Percentiles rank a stretch among this genome's conserved stretches.
phyloP scores from a whole-genome alignment of 1,139 yeast genomes.

The Saccharomycopsis hybrid region DNA sequence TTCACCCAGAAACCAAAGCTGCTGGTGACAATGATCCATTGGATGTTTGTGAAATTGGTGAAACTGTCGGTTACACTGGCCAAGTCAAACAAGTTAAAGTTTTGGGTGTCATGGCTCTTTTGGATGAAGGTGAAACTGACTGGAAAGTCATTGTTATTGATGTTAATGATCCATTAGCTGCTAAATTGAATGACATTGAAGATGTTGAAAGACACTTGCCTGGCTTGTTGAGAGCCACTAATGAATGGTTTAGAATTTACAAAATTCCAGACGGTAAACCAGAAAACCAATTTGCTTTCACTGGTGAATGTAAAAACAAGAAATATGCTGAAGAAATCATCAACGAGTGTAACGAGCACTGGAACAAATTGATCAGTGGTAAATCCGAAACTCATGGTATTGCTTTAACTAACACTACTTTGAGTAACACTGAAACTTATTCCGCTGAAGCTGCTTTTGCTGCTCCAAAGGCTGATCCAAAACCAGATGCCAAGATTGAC shows the following conservation, averaged over 20 bases:
- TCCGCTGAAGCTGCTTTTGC: constrained; percentile 42
- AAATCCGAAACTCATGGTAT: constrained; percentile 45
- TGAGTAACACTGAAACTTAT: constrained; percentile 49
- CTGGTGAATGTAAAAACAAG: constrained; percentile 72
- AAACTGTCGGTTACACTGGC: constrained; percentile 63
- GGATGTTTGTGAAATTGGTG: constrained; percentile 87
- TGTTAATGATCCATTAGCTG: constrained; percentile 68
- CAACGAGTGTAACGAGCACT: constrained; percentile 63
- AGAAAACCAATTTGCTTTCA: constrained; percentile 77
- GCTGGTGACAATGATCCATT: constrained; percentile 87
- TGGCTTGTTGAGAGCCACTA: constrained; percentile 72
- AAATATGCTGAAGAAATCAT: constrained; percentile 68
- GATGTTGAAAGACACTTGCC: constrained; percentile 76
- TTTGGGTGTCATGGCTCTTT: constrained; percentile 77
- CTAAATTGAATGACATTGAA: constrained; percentile 63
- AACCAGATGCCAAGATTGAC: constrained; percentile 90
- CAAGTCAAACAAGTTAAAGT: constrained; percentile 77
- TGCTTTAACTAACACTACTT: constrained; percentile 68
- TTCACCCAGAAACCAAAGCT: constrained; percentile 73
- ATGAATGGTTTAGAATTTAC: constrained; percentile 89
- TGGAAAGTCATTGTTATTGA: constrained; percentile 86
- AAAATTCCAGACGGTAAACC: constrained; percentile 91
- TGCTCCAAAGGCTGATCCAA: constrained; percentile 64
- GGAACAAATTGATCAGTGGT: constrained; percentile 57
- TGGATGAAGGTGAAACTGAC: constrained; percentile 91